These are phyloP conservation scores for Uncinocarpus reesii DNA, from an alignment of 2,329 filamentous ascomycete species.

Conservation along the genomic window DNA sequence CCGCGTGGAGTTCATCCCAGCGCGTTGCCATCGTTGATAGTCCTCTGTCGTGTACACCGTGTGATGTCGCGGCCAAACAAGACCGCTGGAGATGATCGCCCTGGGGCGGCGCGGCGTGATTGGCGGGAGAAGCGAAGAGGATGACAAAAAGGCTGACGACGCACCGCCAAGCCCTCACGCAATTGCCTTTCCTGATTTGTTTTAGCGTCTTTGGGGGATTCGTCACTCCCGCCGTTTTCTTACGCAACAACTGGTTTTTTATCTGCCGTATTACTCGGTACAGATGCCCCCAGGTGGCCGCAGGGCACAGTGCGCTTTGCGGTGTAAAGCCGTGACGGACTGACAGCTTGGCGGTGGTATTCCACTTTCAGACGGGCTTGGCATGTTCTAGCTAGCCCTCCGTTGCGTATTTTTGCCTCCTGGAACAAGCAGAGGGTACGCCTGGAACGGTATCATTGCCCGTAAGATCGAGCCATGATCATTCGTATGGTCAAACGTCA, in stretches of 20 bases:
- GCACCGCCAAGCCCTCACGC: slow-evolving; percentile 1
- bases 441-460: neutral
- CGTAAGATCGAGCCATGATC: neutral
- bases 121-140: slow-evolving; percentile 5
- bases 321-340: neutral
- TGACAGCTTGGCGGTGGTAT: slow-evolving; percentile 3
- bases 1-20: too few relatives aligned
- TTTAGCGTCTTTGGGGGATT: slow-evolving; percentile 10
- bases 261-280: neutral
- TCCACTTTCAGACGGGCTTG: slow-evolving; percentile 6
- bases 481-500: slow-evolving; percentile 12
- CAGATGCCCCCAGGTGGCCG: neutral
- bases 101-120: neutral
- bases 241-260: slow-evolving; percentile 6
- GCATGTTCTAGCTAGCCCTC: neutral
- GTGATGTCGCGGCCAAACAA: neutral
- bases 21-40: too few relatives aligned
- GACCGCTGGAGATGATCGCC: neutral
- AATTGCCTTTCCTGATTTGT: slow-evolving; percentile 5
- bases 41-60: neutral
- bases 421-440: neutral
- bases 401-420: neutral
- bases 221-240: slow-evolving; percentile 14
- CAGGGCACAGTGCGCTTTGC: neutral
- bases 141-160: slow-evolving; percentile 17